A percentile compares a stretch with the other conserved stretches of the same genome.
These are phyloP conservation scores for Trichophyton rubrum DNA, from an alignment of 2,329 filamentous ascomycete genomes.

Conservation along the genomic window DNA sequence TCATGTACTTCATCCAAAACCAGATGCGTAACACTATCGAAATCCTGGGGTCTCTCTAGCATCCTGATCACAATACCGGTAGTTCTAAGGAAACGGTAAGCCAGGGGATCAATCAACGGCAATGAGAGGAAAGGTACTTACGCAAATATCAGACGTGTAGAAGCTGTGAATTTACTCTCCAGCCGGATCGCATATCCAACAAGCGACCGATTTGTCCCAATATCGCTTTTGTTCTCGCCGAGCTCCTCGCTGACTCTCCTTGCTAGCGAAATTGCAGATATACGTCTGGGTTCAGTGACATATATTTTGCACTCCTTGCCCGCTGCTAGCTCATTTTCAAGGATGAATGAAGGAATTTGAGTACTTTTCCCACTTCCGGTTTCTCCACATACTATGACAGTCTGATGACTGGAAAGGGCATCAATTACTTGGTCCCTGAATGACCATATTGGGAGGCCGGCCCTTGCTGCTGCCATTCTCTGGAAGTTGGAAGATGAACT, in stretches of 20 bases:
- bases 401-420: slow-evolving; percentile 65
- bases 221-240: slow-evolving; percentile 67
- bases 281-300: slow-evolving; percentile 87
- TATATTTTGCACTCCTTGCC: slow-evolving; percentile 83
- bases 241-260: slow-evolving; percentile 89
- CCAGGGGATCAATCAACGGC: background rate
- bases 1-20: slow-evolving; percentile 98
- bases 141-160: slow-evolving; percentile 80
- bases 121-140: slow-evolving; percentile 35
- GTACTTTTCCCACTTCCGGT: slow-evolving; percentile 97
- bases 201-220: slow-evolving; percentile 71
- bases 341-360: slow-evolving; percentile 84
- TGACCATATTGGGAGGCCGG: slow-evolving; percentile 77
- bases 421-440: slow-evolving; percentile 68
- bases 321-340: slow-evolving; percentile 74
- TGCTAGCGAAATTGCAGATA: slow-evolving; percentile 89
- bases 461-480: slow-evolving; percentile 64
- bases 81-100: slow-evolving; percentile 26
- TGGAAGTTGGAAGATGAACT: slow-evolving; percentile 48
- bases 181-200: slow-evolving; percentile 91
- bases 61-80: slow-evolving; percentile 93
- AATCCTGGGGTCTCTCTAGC: slow-evolving; percentile 77
- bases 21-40: slow-evolving; percentile 82
- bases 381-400: slow-evolving; percentile 90
- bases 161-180: slow-evolving; percentile 70